Conservation (phyloP, 257 asterid genomes). For the Solanum virginianum region DNA sequence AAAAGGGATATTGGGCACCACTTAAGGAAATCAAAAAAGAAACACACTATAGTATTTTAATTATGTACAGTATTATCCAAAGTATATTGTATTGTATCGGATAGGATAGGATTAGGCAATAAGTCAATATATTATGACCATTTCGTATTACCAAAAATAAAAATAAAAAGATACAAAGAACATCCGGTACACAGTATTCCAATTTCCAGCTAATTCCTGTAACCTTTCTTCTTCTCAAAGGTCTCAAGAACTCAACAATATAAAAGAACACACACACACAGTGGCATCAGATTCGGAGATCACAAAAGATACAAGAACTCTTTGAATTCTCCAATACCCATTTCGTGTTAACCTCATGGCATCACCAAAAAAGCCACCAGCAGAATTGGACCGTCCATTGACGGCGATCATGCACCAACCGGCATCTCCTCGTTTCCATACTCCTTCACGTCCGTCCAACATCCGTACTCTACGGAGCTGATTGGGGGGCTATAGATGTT, state of each 20-base stretch:
- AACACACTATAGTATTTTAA: background rate
- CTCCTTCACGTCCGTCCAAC: slow-evolving; percentile 55
- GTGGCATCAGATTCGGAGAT: background rate
- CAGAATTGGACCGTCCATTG: slow-evolving; percentile 22
- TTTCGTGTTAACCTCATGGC: slow-evolving; percentile 18
- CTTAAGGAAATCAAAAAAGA: background rate
- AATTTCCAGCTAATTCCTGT: background rate
- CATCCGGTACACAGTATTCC: background rate
- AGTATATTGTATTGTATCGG: background rate
- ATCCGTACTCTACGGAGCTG: slow-evolving; percentile 42
- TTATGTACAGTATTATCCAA: background rate
- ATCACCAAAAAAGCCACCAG: slow-evolving; percentile 28
- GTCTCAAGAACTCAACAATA: background rate
- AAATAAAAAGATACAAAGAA: background rate
- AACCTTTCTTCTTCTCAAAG: background rate
- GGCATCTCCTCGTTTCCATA: slow-evolving; percentile 49
- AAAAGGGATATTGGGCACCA: background rate
- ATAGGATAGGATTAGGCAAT: background rate
- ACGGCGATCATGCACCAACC: slow-evolving; percentile 53
- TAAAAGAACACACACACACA: background rate
- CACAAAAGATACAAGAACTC: background rate
- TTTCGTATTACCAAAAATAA: background rate
- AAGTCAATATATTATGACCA: background rate
- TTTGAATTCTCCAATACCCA: background rate
- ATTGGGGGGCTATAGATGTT: slow-evolving; percentile 56